Conservation (phyloP, 2,329 filamentous ascomycete genomes). For the Xylaria digitata region DNA sequence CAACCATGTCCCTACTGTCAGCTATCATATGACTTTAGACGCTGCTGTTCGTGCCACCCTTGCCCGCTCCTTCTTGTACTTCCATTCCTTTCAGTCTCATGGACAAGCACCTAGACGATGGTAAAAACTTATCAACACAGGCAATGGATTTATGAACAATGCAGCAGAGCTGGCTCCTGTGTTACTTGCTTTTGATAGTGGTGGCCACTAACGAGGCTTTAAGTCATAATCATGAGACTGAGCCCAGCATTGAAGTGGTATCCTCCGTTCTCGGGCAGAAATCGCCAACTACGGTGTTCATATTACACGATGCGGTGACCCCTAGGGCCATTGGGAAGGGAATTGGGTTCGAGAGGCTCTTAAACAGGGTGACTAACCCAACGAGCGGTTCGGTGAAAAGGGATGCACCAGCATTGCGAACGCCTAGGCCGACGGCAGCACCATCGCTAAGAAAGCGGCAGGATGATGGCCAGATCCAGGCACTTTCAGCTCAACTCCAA, state of each 20-base stretch:
- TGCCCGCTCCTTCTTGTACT: constrained; percentile 31
- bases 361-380: constrained; percentile 36
- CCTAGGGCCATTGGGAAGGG: constrained; percentile 35
- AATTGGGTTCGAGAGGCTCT: constrained; percentile 29
- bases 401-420: constrained; percentile 38
- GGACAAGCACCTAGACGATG: constrained; percentile 43
- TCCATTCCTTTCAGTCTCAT: constrained; percentile 39
- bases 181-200: constrained; percentile 47
- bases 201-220: constrained; percentile 46
- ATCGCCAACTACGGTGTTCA: not conserved
- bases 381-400: constrained; percentile 39
- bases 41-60: constrained; percentile 38
- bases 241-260: constrained; percentile 19
- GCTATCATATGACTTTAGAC: constrained; percentile 40
- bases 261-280: constrained; percentile 7
- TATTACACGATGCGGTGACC: constrained; percentile 6
- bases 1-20: constrained; percentile 15
- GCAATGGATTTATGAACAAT: constrained; percentile 49
- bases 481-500: constrained; percentile 48
- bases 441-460: constrained; percentile 43
- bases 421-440: constrained; percentile 44
- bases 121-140: constrained; percentile 33
- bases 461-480: constrained; percentile 48
- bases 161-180: constrained; percentile 50
- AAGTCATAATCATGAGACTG: constrained; percentile 38